Conservation (phyloP, 2,329 filamentous ascomycete species). For the Pseudocercospora eumusae region DNA sequence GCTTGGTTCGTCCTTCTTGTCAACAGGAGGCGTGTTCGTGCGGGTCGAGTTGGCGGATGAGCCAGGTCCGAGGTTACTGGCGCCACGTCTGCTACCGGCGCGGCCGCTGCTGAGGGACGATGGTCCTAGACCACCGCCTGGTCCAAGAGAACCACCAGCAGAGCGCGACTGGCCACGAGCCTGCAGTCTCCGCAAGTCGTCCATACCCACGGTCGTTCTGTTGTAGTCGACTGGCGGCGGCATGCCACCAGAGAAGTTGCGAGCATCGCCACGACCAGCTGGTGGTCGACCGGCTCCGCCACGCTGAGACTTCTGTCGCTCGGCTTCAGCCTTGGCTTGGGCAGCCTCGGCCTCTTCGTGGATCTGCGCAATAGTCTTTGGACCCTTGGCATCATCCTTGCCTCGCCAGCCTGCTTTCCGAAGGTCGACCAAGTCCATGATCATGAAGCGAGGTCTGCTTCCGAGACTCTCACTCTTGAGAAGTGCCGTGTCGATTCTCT, state of each 20-base stretch:
- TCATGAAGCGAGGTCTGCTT: conserved; percentile 92
- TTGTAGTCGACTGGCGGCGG: conserved; percentile 69
- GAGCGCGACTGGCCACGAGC: conserved; percentile 65
- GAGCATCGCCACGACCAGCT: conserved; percentile 81
- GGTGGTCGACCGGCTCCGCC: conserved; percentile 67
- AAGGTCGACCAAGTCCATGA: conserved; percentile 90
- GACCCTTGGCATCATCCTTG: conserved; percentile 95
- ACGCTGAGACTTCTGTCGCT: conserved; percentile 60
- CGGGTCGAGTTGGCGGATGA: conserved; percentile 79
- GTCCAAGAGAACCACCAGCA: conserved; percentile 66
- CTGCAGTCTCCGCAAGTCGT: conserved; percentile 81
- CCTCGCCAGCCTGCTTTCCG: conserved; percentile 75
- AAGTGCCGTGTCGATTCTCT: conserved; percentile 79
- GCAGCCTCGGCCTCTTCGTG: conserved; percentile 78
- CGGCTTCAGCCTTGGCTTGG: conserved; percentile 71
- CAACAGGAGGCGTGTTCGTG: conserved; percentile 79
- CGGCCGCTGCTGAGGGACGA: conserved; percentile 66
- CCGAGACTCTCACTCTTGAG: conserved; percentile 72
- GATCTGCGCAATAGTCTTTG: conserved; percentile 93
- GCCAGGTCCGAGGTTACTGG: conserved; percentile 35
- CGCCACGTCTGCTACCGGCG: conserved; percentile 72
- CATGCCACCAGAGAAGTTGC: conserved; percentile 71
- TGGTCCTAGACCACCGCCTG: conserved; percentile 66
- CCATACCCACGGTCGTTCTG: conserved; percentile 82
- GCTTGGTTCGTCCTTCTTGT: conserved; percentile 64